Evolutionary conservation across 2,329 filamentous ascomycete genomes (phyloP).

Genomic region (Fusarium sp.): DNA sequence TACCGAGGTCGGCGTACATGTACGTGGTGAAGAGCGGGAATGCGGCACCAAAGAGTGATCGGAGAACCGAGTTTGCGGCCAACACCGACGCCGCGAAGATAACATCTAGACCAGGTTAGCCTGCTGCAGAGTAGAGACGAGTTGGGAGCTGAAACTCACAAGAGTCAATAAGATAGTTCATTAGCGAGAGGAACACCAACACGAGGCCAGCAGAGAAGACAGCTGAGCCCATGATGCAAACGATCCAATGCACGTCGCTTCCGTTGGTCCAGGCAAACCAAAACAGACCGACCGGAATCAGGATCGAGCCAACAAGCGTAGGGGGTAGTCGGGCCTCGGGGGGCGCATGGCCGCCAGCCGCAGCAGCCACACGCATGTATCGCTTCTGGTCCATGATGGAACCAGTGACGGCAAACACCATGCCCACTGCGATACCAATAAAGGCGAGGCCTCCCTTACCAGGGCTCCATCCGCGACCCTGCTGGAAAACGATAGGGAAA

Average conservation of each 20-base stretch:
- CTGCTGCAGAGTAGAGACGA: neutral
- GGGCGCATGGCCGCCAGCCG: conserved; percentile 66
- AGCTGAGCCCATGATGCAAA: conserved; percentile 57
- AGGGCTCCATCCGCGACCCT: conserved; percentile 66
- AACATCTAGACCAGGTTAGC: conserved; percentile 59
- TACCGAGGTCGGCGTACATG: conserved; percentile 71
- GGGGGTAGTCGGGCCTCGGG: conserved; percentile 73
- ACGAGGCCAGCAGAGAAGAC: conserved; percentile 69
- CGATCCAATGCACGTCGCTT: conserved; percentile 67
- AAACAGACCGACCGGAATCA: conserved; percentile 71
- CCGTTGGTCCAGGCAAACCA: conserved; percentile 75
- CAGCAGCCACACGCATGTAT: conserved; percentile 59
- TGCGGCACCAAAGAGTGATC: conserved; percentile 77
- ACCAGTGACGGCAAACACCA: conserved; percentile 67
- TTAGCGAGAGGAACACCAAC: conserved; percentile 73
- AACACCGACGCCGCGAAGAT: conserved; percentile 82
- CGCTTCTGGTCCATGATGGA: conserved; percentile 65
- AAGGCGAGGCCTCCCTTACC: conserved; percentile 72
- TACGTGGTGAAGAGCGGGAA: conserved; percentile 78
- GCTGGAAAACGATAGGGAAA: conserved; percentile 72
- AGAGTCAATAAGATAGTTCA: conserved; percentile 77
- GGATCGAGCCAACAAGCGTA: conserved; percentile 68
- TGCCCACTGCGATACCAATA: conserved; percentile 72
- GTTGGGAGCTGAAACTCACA: conserved; percentile 49
- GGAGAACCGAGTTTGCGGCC: conserved; percentile 78